A percentile compares a stretch with the other conserved stretches of the same genome.
Evolutionary conservation across 2,329 filamentous ascomycete species (phyloP).

Genomic region (Scopulariopsis brevicaulis): DNA sequence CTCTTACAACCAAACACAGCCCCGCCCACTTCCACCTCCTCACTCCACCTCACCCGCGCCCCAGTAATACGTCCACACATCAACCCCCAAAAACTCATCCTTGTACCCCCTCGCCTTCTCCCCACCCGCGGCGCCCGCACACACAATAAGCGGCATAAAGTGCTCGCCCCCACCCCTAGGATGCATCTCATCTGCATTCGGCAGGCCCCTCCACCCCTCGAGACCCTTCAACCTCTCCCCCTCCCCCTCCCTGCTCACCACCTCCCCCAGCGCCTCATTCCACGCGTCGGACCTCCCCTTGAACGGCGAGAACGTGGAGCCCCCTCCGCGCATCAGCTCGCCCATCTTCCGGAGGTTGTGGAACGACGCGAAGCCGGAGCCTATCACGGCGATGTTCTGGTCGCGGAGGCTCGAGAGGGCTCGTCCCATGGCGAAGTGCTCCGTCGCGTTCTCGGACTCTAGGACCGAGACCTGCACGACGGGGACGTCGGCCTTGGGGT

Average conservation of each 20-base stretch:
- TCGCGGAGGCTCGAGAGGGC: conserved; percentile 37
- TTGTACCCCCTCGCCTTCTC: conserved; percentile 27
- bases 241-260: conserved; percentile 19
- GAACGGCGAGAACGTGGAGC: conserved; percentile 11
- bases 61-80: conserved; percentile 48
- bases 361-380: conserved; percentile 48
- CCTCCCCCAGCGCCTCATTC: conserved; percentile 32
- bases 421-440: conserved; percentile 38
- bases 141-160: conserved; percentile 47
- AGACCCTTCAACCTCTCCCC: conserved; percentile 24
- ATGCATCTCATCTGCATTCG: conserved; percentile 39
- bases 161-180: conserved; percentile 42
- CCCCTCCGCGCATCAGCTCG: conserved; percentile 14
- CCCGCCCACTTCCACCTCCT: conserved; percentile 3
- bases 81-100: conserved; percentile 35
- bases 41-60: conserved; percentile 13
- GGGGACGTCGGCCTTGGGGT: conserved; percentile 38
- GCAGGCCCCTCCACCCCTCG: conserved; percentile 33
- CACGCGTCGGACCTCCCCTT: conserved; percentile 22
- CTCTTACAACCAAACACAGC: conserved; percentile 7
- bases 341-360: conserved; percentile 42
- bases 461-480: conserved; percentile 48
- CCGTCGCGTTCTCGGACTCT: conserved; percentile 32
- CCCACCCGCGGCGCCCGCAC: conserved; percentile 34
- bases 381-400: conserved; percentile 44